Conservation (phyloP, 179 eudicot genomes). For the Sideroxylon spinosum region DNA sequence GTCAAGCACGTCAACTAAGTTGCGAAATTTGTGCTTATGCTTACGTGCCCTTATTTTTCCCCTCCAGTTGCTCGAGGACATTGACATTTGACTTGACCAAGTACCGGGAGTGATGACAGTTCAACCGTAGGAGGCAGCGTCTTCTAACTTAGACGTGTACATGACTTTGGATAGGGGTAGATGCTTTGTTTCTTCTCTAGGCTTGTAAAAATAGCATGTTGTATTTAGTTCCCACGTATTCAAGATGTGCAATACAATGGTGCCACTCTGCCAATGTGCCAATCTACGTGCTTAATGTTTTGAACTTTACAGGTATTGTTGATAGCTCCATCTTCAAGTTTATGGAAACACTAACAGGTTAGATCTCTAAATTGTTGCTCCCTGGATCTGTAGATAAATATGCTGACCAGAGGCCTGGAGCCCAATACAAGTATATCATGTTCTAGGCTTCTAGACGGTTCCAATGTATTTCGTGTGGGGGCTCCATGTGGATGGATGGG, state of each 20-base stretch:
- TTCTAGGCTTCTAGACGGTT: too few relatives aligned
- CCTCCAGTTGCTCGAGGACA: conserved; percentile 79
- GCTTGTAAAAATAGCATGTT: conserved; percentile 15
- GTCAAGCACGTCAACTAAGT: neutral
- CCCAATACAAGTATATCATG: too few relatives aligned
- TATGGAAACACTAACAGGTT: too few relatives aligned
- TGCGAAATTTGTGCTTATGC: neutral
- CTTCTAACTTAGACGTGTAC: too few relatives aligned
- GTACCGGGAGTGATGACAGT: conserved; percentile 59
- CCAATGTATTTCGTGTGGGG: too few relatives aligned
- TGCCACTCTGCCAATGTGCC: neutral
- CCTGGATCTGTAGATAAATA: too few relatives aligned
- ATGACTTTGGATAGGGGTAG: neutral
- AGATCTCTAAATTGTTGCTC: too few relatives aligned
- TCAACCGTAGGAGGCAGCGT: neutral
- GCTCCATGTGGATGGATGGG: too few relatives aligned
- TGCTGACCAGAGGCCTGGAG: too few relatives aligned
- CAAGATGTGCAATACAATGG: neutral
- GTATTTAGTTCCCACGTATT: neutral
- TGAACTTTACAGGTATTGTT: neutral
- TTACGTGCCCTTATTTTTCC: neutral
- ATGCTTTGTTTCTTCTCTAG: conserved; percentile 7
- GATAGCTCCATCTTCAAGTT: too few relatives aligned
- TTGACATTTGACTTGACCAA: conserved; percentile 81
- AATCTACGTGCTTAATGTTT: too few relatives aligned